These are phyloP conservation scores for Osmozyma mogii DNA, from an alignment of 805 yeast genomes.

Conservation along the genomic window DNA sequence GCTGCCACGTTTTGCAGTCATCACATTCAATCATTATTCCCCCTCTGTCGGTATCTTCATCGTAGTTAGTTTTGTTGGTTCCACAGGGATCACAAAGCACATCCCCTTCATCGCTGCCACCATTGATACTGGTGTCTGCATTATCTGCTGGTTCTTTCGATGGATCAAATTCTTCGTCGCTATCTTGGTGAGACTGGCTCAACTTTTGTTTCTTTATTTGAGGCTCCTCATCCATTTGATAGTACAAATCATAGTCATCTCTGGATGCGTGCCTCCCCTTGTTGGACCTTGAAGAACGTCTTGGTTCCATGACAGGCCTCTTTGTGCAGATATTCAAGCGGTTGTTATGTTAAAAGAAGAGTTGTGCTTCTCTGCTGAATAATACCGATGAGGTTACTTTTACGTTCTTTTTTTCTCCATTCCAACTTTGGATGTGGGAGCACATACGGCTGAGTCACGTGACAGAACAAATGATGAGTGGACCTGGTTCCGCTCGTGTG, in stretches of 20 bases:
- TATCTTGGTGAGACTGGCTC: slow-evolving; percentile 2
- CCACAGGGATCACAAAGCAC: slow-evolving; percentile 60
- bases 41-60: slow-evolving; percentile 45
- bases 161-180: slow-evolving; percentile 1
- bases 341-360: too few relatives aligned
- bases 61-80: slow-evolving; percentile 47
- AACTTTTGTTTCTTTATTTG: slow-evolving; percentile 1
- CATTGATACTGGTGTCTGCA: slow-evolving; percentile 1
- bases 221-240: slow-evolving; percentile 4
- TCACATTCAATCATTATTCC: slow-evolving; percentile 65
- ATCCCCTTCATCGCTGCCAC: slow-evolving; percentile 28
- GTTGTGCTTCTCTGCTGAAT: too few relatives aligned
- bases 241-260: slow-evolving; percentile 15
- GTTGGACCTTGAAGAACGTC: slow-evolving; percentile 31
- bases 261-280: slow-evolving; percentile 34
- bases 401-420: too few relatives aligned
- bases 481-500: too few relatives aligned
- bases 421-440: too few relatives aligned
- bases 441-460: too few relatives aligned
- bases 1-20: slow-evolving; percentile 65
- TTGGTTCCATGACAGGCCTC: too few relatives aligned
- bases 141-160: neutral
- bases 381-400: too few relatives aligned
- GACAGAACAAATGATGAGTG: too few relatives aligned
- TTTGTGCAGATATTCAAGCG: too few relatives aligned